Evolutionary conservation across 108 stramenopile genomes (phyloP).

Genomic region (Skeletonema tropicum): DNA sequence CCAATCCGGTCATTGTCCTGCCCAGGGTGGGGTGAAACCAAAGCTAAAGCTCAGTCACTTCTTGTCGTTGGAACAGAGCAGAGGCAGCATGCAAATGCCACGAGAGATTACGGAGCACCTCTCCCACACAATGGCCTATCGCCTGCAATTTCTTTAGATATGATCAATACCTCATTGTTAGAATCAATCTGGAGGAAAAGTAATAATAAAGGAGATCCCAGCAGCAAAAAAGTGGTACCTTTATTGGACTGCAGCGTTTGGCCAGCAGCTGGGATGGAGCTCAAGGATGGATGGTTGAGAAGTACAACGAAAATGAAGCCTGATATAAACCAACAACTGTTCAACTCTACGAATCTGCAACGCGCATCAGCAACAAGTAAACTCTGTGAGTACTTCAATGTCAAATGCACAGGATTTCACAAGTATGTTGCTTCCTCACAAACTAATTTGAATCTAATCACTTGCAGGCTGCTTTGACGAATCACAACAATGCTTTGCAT

Average conservation of each 20-base stretch:
- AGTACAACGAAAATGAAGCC: background rate
- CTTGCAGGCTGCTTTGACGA: constrained; percentile 40
- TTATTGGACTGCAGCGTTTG: constrained; percentile 42
- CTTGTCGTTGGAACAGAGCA: constrained; percentile 34
- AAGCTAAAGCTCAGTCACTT: background rate
- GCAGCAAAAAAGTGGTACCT: background rate
- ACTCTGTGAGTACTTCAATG: constrained; percentile 31
- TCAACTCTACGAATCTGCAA: constrained; percentile 9
- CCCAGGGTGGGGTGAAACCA: constrained; percentile 23
- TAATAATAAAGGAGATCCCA: background rate
- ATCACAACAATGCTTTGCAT: constrained; percentile 28
- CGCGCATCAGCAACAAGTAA: constrained; percentile 28
- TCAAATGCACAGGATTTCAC: background rate
- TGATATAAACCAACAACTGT: constrained; percentile 7
- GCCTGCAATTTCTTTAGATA: constrained; percentile 42
- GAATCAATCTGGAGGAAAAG: constrained; percentile 21
- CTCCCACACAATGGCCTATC: constrained; percentile 13
- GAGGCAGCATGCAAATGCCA: constrained; percentile 16
- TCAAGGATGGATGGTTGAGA: constrained; percentile 37
- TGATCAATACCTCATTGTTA: constrained; percentile 25
- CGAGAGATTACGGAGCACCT: background rate
- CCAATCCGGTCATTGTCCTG: constrained; percentile 36
- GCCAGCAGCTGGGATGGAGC: constrained; percentile 46
- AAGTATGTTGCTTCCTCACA: background rate
- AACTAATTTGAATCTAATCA: background rate